A percentile compares a stretch with the other conserved stretches of the same genome.
Evolutionary conservation across 2,329 filamentous ascomycete species (phyloP).

Genomic region (Magnaporthiopsis incrustans): DNA sequence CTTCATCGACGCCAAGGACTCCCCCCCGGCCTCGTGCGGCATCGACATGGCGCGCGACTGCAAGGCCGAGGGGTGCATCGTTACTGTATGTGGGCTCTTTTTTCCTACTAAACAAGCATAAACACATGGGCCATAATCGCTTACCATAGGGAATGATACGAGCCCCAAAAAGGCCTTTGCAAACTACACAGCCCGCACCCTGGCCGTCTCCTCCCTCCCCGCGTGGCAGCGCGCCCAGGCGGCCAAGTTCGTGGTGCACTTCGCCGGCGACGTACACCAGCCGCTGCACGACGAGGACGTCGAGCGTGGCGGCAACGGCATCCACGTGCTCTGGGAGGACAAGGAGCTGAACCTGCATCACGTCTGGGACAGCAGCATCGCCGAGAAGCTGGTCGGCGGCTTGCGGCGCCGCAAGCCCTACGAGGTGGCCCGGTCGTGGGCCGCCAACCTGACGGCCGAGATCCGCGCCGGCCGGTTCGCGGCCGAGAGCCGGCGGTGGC

Average conservation of each 20-base stretch:
- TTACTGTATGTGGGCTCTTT: constrained; percentile 32
- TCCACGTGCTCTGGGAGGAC: constrained; percentile 54
- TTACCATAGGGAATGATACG: no score
- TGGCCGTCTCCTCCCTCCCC: constrained; percentile 34
- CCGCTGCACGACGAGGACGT: constrained; percentile 60
- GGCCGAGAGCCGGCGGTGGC: constrained; percentile 43
- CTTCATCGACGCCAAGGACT: constrained; percentile 62
- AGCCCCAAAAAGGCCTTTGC: constrained; percentile 31
- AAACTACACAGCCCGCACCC: constrained; percentile 51
- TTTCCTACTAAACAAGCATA: no score
- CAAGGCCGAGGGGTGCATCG: constrained; percentile 52
- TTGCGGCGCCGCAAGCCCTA: constrained; percentile 37
- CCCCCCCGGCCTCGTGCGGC: constrained; percentile 47
- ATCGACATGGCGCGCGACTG: constrained; percentile 55
- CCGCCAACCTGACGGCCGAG: constrained; percentile 39
- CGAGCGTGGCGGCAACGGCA: constrained; percentile 58
- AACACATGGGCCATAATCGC: no score
- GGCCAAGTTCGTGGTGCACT: constrained; percentile 60
- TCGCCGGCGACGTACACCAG: constrained; percentile 63
- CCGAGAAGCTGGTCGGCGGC: constrained; percentile 56
- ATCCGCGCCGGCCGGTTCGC: constrained; percentile 50
- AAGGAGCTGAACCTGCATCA: constrained; percentile 57
- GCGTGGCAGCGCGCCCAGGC: constrained; percentile 45
- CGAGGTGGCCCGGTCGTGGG: constrained; percentile 45
- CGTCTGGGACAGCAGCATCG: constrained; percentile 66